A percentile compares a stretch with the other conserved stretches of the same genome.
Evolutionary conservation across 768 basidiomycete species (phyloP).

Genomic region (Pleurotus giganteus): DNA sequence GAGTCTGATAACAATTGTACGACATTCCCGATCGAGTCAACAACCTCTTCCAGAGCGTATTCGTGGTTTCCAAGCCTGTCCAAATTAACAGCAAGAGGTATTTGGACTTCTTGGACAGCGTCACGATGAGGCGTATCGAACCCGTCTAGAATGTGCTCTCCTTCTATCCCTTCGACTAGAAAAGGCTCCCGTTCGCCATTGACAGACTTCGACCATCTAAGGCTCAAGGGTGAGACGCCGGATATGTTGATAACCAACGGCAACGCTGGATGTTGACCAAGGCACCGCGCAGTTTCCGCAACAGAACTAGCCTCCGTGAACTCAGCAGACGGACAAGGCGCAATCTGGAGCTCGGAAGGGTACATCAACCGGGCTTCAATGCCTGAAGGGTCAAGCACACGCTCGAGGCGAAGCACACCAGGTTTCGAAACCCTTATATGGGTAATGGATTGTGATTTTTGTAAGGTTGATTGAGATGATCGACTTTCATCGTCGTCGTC

Average conservation of each 20-base stretch:
- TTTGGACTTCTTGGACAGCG: conserved; percentile 54
- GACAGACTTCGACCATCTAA: conserved; percentile 72
- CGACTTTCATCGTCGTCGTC: conserved; percentile 28
- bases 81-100: conserved; percentile 68
- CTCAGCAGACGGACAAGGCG: conserved; percentile 78
- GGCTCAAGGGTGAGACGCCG: conserved; percentile 75
- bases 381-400: conserved; percentile 63
- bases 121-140: conserved; percentile 15
- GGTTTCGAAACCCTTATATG: conserved; percentile 74
- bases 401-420: conserved; percentile 72
- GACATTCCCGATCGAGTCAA: conserved; percentile 80
- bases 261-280: conserved; percentile 58
- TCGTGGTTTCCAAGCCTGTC: conserved; percentile 64
- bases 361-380: conserved; percentile 72
- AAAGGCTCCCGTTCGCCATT: conserved; percentile 68
- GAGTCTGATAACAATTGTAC: conserved; percentile 30
- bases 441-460: conserved; percentile 71
- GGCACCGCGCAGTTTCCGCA: conserved; percentile 57
- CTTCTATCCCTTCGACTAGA: conserved; percentile 83
- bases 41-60: conserved; percentile 77
- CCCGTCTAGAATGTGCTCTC: conserved; percentile 31
- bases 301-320: conserved; percentile 48
- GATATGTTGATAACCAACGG: conserved; percentile 62
- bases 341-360: conserved; percentile 64
- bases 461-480: conserved; percentile 41